Base-by-base conservation (phyloP, 2,329 filamentous ascomycete genomes). In the Stemphylium beticola region DNA sequence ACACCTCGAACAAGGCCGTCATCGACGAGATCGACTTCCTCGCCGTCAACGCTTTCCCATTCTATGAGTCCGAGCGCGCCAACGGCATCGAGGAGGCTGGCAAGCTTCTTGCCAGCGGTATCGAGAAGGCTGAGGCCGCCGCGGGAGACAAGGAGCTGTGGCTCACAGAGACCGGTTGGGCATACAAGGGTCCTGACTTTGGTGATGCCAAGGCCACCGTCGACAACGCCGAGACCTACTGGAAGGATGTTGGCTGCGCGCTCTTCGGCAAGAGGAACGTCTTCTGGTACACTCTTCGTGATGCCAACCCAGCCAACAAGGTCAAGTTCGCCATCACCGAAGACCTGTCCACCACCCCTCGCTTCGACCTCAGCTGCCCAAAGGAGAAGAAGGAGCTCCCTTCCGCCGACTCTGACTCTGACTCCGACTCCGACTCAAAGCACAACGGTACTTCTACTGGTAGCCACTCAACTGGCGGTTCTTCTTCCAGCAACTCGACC, bases 261-360 rank as follows among this genome's bases (percentile, higher is more conserved):
- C 51, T 72, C 10, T 74, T 75, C 42, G 67, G 67, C 49, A 65
- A 65, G 60, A 60, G 49, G 53, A 70, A 74, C 57, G 65, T 68
- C 32, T 76, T 69, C 60, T 76, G 71, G 71, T 76, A 75, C 60
- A 69, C 66, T 6, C 64, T 74, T 4, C 65, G 65, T 8, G 72
- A 75, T 46, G 65, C 68, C 45, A 85, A 85, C 79, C 80, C 82
- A 44, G 82, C 79, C 71, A 85, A 85, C 79, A 67, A 78, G 69
- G 78, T 82, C 76, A 83, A 84, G 78, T 85, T 85, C 47, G 82
- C 78, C 70, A 80, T 86, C 59, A 83, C 81, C 66, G 74, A 83
- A 55, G 74, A 84, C 66, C 77, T 85, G 47, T 79, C 76, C 57
- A 83, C 80, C 63, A 80, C 69, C 22, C 78, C 83, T 38, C 72